A percentile compares a stretch with the other conserved stretches of the same genome.
These are phyloP conservation scores for Triangularia verruculosa DNA, from an alignment of 2,329 filamentous ascomycete species.

Conservation along the genomic window DNA sequence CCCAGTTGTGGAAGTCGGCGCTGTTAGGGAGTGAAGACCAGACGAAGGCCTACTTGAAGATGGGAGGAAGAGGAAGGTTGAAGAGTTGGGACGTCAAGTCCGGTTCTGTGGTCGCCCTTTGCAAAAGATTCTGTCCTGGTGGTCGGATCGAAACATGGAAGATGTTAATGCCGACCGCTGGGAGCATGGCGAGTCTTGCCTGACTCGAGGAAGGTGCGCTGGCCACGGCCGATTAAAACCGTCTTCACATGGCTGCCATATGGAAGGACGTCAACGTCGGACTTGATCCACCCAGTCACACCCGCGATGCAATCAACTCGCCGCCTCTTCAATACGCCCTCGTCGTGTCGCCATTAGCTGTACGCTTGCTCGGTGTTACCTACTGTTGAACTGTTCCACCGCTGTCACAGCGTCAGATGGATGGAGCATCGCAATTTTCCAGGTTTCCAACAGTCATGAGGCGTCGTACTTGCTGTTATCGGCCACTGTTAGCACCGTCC, in stretches of 20 bases:
- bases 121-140: neutral
- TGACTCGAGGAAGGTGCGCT: neutral
- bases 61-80: no score
- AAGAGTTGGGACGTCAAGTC: no score
- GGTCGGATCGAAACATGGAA: neutral
- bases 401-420: neutral
- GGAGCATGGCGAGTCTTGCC: neutral
- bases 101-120: neutral
- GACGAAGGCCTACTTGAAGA: no score
- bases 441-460: neutral
- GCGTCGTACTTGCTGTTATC: neutral
- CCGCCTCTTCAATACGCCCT: neutral
- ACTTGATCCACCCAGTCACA: neutral
- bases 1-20: neutral
- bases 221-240: neutral
- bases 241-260: neutral
- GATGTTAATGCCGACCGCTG: neutral
- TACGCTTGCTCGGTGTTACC: neutral
- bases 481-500: neutral
- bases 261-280: neutral
- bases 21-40: neutral
- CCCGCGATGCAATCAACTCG: neutral
- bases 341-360: neutral
- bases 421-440: neutral
- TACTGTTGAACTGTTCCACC: neutral